These are phyloP conservation scores for Cystobasidium ongulense DNA, from an alignment of 768 basidiomycete genomes.

Conservation along the genomic window DNA sequence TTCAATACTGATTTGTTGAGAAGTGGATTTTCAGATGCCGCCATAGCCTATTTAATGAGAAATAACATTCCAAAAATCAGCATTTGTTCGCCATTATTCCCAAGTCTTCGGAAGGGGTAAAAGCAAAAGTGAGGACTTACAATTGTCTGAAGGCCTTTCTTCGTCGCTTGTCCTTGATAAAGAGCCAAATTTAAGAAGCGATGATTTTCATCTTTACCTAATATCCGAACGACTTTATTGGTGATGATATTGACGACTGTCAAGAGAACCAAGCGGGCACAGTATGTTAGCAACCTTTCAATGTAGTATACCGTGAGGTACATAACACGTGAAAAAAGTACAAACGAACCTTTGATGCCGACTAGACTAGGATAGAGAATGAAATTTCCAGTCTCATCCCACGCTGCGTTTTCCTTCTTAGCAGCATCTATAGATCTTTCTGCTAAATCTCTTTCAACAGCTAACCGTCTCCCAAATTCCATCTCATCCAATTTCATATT, in stretches of 20 bases:
- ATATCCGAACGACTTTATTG: constrained; percentile 74
- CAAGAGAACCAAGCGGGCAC: neutral
- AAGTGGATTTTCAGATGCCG: constrained; percentile 89
- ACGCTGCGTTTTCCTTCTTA: constrained; percentile 74
- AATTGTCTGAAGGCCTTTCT: constrained; percentile 72
- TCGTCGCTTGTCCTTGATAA: constrained; percentile 89
- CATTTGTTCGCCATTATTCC: neutral
- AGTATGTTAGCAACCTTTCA: neutral
- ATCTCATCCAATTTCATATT: constrained; percentile 84
- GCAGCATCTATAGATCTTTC: constrained; percentile 55
- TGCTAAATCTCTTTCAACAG: constrained; percentile 71
- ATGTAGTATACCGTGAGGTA: too few relatives aligned
- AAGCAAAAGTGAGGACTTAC: constrained; percentile 49
- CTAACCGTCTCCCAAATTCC: constrained; percentile 97
- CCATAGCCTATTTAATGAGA: constrained; percentile 64
- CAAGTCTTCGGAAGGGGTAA: too few relatives aligned
- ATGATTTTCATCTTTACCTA: constrained; percentile 90
- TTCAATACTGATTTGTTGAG: constrained; percentile 72
- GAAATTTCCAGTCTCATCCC: constrained; percentile 96
- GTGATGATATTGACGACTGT: constrained; percentile 88
- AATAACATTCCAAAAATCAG: neutral
- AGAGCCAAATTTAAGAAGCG: constrained; percentile 78
- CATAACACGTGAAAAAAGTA: too few relatives aligned
- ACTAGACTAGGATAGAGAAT: constrained; percentile 85
- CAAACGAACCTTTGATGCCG: constrained; percentile 78